Evolutionary conservation across 2,329 filamentous ascomycete genomes (phyloP).

Genomic region (Venturia effusa): DNA sequence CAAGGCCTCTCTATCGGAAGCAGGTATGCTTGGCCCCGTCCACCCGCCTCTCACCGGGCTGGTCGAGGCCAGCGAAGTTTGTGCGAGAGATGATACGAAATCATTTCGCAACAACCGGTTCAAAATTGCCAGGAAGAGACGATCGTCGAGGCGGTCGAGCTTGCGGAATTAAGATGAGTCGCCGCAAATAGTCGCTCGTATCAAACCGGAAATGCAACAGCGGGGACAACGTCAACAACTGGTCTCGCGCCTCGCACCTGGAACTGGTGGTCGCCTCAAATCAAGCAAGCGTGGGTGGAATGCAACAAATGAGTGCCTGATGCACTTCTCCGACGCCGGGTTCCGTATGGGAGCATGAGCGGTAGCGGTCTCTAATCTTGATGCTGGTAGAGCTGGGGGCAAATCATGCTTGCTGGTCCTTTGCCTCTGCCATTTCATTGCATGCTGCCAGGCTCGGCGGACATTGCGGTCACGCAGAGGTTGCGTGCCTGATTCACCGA

Average conservation of each 20-base stretch:
- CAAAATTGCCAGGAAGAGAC: neutral
- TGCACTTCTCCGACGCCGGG: neutral
- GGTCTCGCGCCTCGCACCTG: neutral
- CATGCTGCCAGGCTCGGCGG: neutral
- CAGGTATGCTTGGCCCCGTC: neutral
- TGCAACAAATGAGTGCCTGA: neutral
- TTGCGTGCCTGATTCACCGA: neutral
- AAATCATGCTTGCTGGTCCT: constrained; percentile 1
- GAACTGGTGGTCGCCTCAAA: neutral
- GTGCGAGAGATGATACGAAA: neutral
- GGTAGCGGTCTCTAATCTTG: neutral
- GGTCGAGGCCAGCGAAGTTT: neutral
- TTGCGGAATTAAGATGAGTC: constrained; percentile 2
- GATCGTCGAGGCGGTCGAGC: constrained; percentile 1
- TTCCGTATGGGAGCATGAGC: neutral
- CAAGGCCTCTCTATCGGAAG: neutral
- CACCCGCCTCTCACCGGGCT: neutral
- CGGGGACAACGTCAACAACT: neutral
- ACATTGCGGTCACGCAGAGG: neutral
- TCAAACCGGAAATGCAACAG: constrained; percentile 5
- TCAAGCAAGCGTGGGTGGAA: neutral
- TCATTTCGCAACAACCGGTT: neutral
- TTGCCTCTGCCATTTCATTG: constrained; percentile 3
- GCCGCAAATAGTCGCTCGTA: constrained; percentile 4
- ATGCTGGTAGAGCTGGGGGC: neutral